Evolutionary conservation across 1,284 basidiomycete genomes (phyloP), one percentile per base, ranked within the genome.

Genomic region (Neotropicomus parvogracilis): DNA sequence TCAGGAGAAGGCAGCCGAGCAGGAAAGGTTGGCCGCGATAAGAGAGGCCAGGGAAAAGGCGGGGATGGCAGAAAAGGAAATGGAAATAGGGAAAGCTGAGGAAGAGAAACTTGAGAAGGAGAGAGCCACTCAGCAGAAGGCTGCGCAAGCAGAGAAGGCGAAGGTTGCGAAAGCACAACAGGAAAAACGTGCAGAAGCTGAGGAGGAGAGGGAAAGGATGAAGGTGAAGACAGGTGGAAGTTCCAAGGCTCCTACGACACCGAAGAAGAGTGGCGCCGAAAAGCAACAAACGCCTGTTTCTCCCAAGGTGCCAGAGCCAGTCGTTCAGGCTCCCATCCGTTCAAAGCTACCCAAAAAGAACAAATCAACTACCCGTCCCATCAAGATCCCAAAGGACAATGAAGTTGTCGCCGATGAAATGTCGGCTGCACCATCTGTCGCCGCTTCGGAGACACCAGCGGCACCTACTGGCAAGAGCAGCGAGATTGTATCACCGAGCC

Each of bases 281-380:
- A 54, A 63, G 31, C 60, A 60, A 26, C 60, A 60, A 26, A 24
- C 55, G 1, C 24, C 59, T 3, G 37, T 54, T 49, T 47, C 59
- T 21, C 51, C 59, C 20, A 56, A 59, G 32, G 47, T 46, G 3
- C 50, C 66, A 1, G 75, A 76, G 35, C 67, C 70, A 28, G 59
- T 64, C 8, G 57, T 73, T 2, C 86, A 88, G 59, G 79, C 79
- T 14, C 86, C 86, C 14, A 76, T 89, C 32, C 70, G 88, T 31
- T 88, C 87, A 19, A 88, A 81, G 64, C 81, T 86, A 68, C 83
- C 86, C 4, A 89, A 87, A 74, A 89, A 89, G 67, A 86, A 74
- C 58, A 88, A 83, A 59, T 83, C 85, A 0, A 59, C 74, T 40
- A 54, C 78, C 46, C 85, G 82, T 59, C 75, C 78, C 3, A 75